Percentiles rank a stretch among this genome's conserved stretches.
These are phyloP conservation scores for Paecilomyces formosus DNA, from an alignment of 2,329 filamentous ascomycete genomes.

Conservation along the genomic window DNA sequence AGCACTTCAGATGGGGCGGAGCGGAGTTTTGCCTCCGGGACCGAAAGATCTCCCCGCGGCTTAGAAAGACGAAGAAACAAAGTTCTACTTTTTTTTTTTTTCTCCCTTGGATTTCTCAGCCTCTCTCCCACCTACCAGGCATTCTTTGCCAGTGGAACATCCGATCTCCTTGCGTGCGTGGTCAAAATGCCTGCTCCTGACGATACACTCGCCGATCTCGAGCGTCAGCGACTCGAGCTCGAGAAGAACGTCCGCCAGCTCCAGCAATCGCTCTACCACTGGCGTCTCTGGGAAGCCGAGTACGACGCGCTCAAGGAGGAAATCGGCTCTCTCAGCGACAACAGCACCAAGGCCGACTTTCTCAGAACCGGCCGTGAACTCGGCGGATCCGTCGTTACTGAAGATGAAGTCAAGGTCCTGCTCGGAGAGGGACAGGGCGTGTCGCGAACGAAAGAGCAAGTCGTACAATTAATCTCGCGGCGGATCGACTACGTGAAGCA, in stretches of 20 bases:
- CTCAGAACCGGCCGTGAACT: constrained; percentile 38
- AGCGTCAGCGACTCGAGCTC: constrained; percentile 66
- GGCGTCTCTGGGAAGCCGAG: constrained; percentile 85
- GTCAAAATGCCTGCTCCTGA: constrained; percentile 25
- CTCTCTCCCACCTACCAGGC: not conserved
- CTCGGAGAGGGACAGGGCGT: constrained; percentile 38
- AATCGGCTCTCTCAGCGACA: constrained; percentile 50
- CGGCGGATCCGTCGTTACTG: constrained; percentile 36
- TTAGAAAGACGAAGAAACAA: not conserved
- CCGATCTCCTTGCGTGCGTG: not conserved
- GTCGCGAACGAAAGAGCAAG: constrained; percentile 52
- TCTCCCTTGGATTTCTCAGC: constrained; percentile 4
- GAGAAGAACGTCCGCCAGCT: constrained; percentile 70
- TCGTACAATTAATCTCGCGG: constrained; percentile 61
- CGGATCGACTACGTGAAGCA: constrained; percentile 83
- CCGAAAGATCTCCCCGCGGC: not conserved
- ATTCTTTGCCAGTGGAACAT: not conserved
- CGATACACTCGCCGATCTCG: constrained; percentile 59
- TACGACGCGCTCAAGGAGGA: constrained; percentile 87
- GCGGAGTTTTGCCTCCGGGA: not conserved
- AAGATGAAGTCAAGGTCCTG: constrained; percentile 50
- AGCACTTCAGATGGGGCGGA: not conserved
- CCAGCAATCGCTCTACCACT: constrained; percentile 70
- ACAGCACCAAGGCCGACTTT: constrained; percentile 48
- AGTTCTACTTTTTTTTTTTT: not conserved